These are phyloP conservation scores for Lentinula novae-zelandiae DNA, from an alignment of 1,284 basidiomycete species.

Conservation along the genomic window DNA sequence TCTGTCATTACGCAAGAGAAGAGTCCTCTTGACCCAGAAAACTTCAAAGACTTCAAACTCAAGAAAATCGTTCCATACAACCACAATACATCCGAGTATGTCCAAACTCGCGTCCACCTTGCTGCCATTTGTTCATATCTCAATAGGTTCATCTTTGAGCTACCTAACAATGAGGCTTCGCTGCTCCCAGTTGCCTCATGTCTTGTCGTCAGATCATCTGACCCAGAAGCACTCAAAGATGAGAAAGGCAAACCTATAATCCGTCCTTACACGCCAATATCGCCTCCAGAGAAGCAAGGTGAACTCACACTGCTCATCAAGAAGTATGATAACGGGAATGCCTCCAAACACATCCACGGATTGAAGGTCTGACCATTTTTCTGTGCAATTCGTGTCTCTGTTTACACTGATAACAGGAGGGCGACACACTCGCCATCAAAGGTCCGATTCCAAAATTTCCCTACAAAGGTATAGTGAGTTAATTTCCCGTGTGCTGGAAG, in stretches of 20 bases:
- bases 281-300: conserved; percentile 66
- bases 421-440: conserved; percentile 86
- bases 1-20: conserved; percentile 40
- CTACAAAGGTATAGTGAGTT: conserved; percentile 55
- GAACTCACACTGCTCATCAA: conserved; percentile 86
- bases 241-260: conserved; percentile 88
- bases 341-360: conserved; percentile 73
- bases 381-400: conserved; percentile 28
- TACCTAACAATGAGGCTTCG: conserved; percentile 79
- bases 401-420: conserved; percentile 51
- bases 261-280: conserved; percentile 86
- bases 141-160: conserved; percentile 76
- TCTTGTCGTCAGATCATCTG: conserved; percentile 57
- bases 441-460: conserved; percentile 85
- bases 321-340: conserved; percentile 76
- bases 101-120: conserved; percentile 7
- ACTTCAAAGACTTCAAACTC: conserved; percentile 79
- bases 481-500: not conserved
- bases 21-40: conserved; percentile 69
- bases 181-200: conserved; percentile 76
- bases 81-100: conserved; percentile 79
- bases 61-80: conserved; percentile 88
- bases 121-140: conserved; percentile 8
- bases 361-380: conserved; percentile 37
- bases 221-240: conserved; percentile 62